These are phyloP conservation scores for Saksenaea vasiformis DNA, from an alignment of 371 early-diverging fungal species.

Conservation along the genomic window DNA sequence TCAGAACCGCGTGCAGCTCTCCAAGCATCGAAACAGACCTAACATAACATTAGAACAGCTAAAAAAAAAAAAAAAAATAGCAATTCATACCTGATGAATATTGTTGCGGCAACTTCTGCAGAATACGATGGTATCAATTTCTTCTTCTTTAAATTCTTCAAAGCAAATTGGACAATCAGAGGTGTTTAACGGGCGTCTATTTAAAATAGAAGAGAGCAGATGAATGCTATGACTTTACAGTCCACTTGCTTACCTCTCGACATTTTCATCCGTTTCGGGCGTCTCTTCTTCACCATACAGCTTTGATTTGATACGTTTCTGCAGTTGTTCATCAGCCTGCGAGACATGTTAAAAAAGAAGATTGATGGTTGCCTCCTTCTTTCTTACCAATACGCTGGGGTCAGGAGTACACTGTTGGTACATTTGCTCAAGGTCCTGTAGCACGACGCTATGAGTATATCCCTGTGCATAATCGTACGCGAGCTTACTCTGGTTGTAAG, in stretches of 20 bases:
- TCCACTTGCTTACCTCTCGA: conserved; percentile 9
- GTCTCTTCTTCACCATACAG: neutral
- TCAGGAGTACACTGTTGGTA: conserved; percentile 15
- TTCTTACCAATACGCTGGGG: conserved; percentile 19
- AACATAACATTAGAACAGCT: neutral
- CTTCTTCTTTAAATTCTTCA: conserved; percentile 32
- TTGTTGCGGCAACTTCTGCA: conserved; percentile 42
- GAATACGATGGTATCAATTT: conserved; percentile 19
- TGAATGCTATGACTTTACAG: neutral
- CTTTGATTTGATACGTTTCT: neutral
- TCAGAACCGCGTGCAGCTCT: conserved; percentile 8
- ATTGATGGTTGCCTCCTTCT: neutral
- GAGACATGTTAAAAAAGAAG: neutral
- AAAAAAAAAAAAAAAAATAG: neutral
- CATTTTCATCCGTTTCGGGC: neutral
- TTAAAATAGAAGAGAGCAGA: conserved; percentile 1
- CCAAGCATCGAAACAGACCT: conserved; percentile 37
- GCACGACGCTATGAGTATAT: neutral
- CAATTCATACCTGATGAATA: conserved; percentile 30
- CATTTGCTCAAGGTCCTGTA: conserved; percentile 14
- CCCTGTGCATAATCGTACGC: neutral
- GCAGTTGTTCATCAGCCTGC: conserved; percentile 10
- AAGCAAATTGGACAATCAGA: conserved; percentile 48
- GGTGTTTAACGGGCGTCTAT: conserved; percentile 32
- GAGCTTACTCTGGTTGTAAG: neutral